Base-by-base conservation (phyloP, 345 rosid genomes). In the Dipteronia dyeriana region DNA sequence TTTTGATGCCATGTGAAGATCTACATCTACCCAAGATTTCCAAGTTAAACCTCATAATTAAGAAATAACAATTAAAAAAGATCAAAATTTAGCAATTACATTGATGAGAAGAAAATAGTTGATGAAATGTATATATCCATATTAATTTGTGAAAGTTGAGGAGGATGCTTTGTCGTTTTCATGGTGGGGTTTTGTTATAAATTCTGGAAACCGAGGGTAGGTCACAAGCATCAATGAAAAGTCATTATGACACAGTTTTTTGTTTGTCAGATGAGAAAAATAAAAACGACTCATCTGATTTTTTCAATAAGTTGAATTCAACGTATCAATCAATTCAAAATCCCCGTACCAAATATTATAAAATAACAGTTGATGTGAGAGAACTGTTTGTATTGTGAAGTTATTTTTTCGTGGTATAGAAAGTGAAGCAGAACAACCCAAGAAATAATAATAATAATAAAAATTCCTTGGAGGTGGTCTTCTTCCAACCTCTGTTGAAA, bases 241-340 rank as follows among this genome's bases (percentile, higher is more conserved):
- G 72, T 22, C 71, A 43, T 22, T 23, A 5, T 45, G 3, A 45
- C 16, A 19, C 5, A 19, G 11, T 13, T 38, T 43, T 11, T 66
- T 8, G 53, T 20, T 45, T n/a, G 70, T 39, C 56, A 43, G 71
- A n/a, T 43, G 25, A 12, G 41, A 47, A 23, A 13, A 23, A 6
- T 17, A 59, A 45, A 45, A 45, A 45, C 14, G 54, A 67, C 71
- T n/a, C 16, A 10, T 34, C 31, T 41, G 20, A 25, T 7, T 47
- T 47, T 59, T 59, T 57, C 49, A 19, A 59, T 13, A 4, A 17
- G 65, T 41, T 47, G 60, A 62, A 26, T 74, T 62, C 68, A 74
- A 62, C 34, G 56, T 4, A 20, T 14, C 17, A 7, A 54, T 70
- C 74, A 41, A 41, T 41, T 9, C 3, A 16, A 31, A 31, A 16